These are phyloP conservation scores for Mycena sanguinolenta DNA, from an alignment of 768 basidiomycete species.

Conservation along the genomic window DNA sequence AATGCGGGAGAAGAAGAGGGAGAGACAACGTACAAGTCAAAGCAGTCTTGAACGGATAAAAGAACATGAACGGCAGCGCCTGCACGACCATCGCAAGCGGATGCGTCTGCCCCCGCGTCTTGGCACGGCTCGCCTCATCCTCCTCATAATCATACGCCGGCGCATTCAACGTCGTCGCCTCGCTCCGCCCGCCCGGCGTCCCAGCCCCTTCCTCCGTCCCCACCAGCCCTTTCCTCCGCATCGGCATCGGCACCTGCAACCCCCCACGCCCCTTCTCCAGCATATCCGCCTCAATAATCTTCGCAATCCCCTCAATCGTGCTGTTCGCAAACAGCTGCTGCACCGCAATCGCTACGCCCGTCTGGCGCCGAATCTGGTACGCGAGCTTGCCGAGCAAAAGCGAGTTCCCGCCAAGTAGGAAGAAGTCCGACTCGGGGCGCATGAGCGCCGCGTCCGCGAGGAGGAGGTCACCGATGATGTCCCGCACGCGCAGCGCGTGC, in stretches of 20 bases:
- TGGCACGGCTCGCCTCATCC: slow-evolving; percentile 39
- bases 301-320: slow-evolving; percentile 57
- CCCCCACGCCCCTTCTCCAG: slow-evolving; percentile 17
- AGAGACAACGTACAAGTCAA: slow-evolving; percentile 50
- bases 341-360: slow-evolving; percentile 52
- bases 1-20: neutral
- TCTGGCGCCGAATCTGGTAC: slow-evolving; percentile 56
- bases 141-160: slow-evolving; percentile 46
- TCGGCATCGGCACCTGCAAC: too few relatives aligned
- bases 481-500: slow-evolving; percentile 50
- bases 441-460: slow-evolving; percentile 47
- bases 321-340: slow-evolving; percentile 57
- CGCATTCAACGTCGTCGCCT: slow-evolving; percentile 40
- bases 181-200: slow-evolving; percentile 25
- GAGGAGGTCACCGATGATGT: slow-evolving; percentile 52
- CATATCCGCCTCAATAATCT: slow-evolving; percentile 49
- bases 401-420: slow-evolving; percentile 60
- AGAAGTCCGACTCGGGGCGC: slow-evolving; percentile 55
- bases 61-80: slow-evolving; percentile 56
- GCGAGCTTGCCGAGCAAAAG: slow-evolving; percentile 60
- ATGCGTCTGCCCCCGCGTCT: slow-evolving; percentile 48
- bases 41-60: slow-evolving; percentile 60
- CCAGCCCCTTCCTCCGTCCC: neutral
- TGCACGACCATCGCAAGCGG: slow-evolving; percentile 57
- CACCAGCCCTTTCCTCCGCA: neutral